Evolutionary conservation across 2,329 filamentous ascomycete species (phyloP).

Genomic region (Claviceps sp.): DNA sequence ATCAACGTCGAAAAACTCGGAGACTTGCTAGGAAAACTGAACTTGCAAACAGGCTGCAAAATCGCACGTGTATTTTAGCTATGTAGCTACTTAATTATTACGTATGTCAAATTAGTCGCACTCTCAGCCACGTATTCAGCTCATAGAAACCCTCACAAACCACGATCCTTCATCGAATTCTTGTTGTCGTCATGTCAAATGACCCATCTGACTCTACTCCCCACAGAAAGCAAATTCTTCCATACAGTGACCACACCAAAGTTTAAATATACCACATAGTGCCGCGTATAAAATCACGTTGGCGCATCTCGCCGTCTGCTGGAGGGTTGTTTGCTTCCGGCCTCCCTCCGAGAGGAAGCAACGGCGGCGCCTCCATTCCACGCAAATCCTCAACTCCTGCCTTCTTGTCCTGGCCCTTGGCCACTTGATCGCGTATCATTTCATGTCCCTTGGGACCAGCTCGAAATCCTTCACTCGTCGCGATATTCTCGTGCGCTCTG

Average conservation of each 20-base stretch:
- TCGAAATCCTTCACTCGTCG: conserved; percentile 30
- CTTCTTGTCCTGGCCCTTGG: conserved; percentile 20
- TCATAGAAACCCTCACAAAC: too few species aligned
- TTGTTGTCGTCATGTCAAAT: too few species aligned
- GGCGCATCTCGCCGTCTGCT: conserved; percentile 16
- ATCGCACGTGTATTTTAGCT: too few species aligned
- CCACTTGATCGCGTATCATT: conserved; percentile 23
- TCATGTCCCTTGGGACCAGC: conserved; percentile 31
- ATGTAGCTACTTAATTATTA: too few species aligned
- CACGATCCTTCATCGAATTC: too few species aligned
- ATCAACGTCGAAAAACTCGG: too few species aligned
- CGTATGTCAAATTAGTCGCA: too few species aligned
- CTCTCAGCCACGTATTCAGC: too few species aligned
- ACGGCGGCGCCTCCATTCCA: conserved; percentile 14
- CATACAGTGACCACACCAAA: neutral
- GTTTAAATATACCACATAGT: conserved; percentile 32
- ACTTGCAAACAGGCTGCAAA: too few species aligned
- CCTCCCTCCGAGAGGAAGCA: conserved; percentile 19
- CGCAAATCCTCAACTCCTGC: conserved; percentile 10
- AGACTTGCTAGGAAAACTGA: too few species aligned
- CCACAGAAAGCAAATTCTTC: neutral
- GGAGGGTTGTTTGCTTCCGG: conserved; percentile 11
- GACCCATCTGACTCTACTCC: too few species aligned
- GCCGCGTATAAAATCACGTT: conserved; percentile 21
- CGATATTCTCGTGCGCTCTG: conserved; percentile 52